These are phyloP conservation scores for Dothideomycetes sp. DNA, from an alignment of 2,329 filamentous ascomycete species.

Conservation along the genomic window DNA sequence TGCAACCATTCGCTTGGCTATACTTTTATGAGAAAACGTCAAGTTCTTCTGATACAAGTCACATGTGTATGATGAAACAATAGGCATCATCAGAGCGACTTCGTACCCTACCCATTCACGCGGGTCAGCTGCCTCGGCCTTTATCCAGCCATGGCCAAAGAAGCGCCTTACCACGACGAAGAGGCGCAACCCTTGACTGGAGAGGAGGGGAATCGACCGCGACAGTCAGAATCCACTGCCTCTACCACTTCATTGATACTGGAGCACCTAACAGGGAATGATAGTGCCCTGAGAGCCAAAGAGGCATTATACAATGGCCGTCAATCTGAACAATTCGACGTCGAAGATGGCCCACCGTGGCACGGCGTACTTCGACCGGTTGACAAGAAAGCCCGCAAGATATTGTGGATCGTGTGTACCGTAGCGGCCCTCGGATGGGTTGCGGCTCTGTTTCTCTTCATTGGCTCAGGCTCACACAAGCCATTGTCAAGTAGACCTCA, in stretches of 20 bases:
- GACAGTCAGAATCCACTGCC: conserved; percentile 59
- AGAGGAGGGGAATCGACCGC: conserved; percentile 22
- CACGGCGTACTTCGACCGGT: conserved; percentile 28
- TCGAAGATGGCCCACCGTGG: conserved; percentile 39
- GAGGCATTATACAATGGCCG: conserved; percentile 30
- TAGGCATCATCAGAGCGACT: too few relatives aligned
- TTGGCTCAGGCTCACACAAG: conserved; percentile 55
- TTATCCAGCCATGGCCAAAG: neutral
- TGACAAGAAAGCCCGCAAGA: conserved; percentile 53
- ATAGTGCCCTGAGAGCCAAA: conserved; percentile 32
- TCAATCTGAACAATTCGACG: conserved; percentile 33
- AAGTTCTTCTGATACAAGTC: too few relatives aligned
- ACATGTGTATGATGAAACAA: too few relatives aligned
- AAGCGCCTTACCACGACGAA: conserved; percentile 23
- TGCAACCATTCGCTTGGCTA: too few relatives aligned
- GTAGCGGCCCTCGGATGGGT: conserved; percentile 59
- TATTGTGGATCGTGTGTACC: conserved; percentile 49
- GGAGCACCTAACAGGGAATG: conserved; percentile 56
- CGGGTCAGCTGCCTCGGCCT: neutral
- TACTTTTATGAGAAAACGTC: too few relatives aligned
- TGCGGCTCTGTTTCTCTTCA: conserved; percentile 54
- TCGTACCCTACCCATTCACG: too few relatives aligned
- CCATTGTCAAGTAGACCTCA: conserved; percentile 54
- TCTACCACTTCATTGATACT: conserved; percentile 77
- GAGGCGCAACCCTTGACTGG: conserved; percentile 34